Base-by-base conservation (phyloP, 2,329 filamentous ascomycete species). In the Amesomyces nigricolor region DNA sequence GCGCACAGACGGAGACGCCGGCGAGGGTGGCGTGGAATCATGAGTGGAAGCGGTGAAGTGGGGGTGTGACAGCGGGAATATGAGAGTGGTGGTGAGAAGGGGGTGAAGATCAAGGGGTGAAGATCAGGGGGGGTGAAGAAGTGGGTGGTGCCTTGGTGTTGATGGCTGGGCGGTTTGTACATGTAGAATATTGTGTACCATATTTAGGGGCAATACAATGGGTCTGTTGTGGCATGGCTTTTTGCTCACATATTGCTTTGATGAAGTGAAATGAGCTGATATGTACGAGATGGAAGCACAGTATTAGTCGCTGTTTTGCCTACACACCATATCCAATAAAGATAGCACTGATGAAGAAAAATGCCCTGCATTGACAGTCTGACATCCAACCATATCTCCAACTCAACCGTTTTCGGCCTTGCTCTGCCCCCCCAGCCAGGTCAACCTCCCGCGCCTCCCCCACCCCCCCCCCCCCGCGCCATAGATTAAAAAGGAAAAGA, bases 11-110 rank as follows among this genome's bases (percentile, higher is more conserved):
- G 32, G 92, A 97, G 68, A 89, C 82, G 48, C 92, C 92, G 6
- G 76, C 78, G 0, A 79, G 78, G 66, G 82, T 86, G 63, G 83
- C 89, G n/a, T 99, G 92, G 91, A 94, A 97, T 74, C 85, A 95
- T 73, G 86, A 77, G 11, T 99, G 94, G 94, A 95, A 85, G 76
- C 81, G 86, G 72, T 76, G 39, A 85, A 75, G 81, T 85, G 72
- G 75, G 40, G 30, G 40, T 14, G 30, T 11, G 10, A 17, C 10
- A 9, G 10, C 2, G 10, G 16, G 13, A 6, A 37, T 10, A 16
- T 14, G 43, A 11, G 32, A 19, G 16, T 11, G 16, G n/a, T 44
- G 14, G 43, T 43, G 5, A 22, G 13, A 9, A 32, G 16, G 16
- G 6, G 2, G 13, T 47, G 46, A 10, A 3, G 8, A 32, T 19